Evolutionary conservation across 2,329 filamentous ascomycete species (phyloP).

Genomic region (Calonectria leucothoes): DNA sequence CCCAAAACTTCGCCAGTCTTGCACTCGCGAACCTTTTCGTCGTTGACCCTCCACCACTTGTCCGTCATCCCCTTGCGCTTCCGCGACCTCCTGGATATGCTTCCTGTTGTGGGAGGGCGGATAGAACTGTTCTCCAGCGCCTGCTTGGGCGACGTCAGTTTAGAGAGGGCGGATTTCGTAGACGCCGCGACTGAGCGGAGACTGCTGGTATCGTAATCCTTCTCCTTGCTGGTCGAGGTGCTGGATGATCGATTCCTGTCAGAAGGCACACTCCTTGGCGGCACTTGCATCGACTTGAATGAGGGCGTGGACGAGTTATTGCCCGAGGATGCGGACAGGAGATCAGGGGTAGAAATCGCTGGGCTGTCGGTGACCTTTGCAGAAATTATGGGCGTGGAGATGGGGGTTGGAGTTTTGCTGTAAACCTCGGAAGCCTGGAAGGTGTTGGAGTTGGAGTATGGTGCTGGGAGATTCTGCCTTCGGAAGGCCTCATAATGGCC

Average conservation of each 20-base stretch:
- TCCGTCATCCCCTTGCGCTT: constrained; percentile 71
- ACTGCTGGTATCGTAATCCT: constrained; percentile 62
- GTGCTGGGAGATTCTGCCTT: constrained; percentile 81
- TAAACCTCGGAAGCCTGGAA: constrained; percentile 83
- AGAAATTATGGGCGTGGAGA: constrained; percentile 59
- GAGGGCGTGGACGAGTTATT: constrained; percentile 51
- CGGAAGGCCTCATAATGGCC: constrained; percentile 98
- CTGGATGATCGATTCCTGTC: constrained; percentile 41
- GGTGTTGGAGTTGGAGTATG: constrained; percentile 84
- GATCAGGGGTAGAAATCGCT: constrained; percentile 59
- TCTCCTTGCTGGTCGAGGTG: constrained; percentile 46
- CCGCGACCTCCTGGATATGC: constrained; percentile 54
- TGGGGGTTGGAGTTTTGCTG: constrained; percentile 69
- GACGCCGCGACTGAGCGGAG: constrained; percentile 68
- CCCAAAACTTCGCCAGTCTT: constrained; percentile 91
- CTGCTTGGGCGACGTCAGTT: constrained; percentile 55
- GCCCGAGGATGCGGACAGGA: constrained; percentile 53
- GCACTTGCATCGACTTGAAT: constrained; percentile 45
- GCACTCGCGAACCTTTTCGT: constrained; percentile 95
- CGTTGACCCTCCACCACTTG: constrained; percentile 96
- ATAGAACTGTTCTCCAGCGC: constrained; percentile 37
- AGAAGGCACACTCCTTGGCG: constrained; percentile 47
- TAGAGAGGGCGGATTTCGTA: constrained; percentile 65
- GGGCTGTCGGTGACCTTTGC: constrained; percentile 55
- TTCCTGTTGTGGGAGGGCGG: constrained; percentile 33